Evolutionary conservation across 352 stramenopile species (phyloP), one percentile per base, ranked within the genome.

Genomic region (Phytophthora capsici): DNA sequence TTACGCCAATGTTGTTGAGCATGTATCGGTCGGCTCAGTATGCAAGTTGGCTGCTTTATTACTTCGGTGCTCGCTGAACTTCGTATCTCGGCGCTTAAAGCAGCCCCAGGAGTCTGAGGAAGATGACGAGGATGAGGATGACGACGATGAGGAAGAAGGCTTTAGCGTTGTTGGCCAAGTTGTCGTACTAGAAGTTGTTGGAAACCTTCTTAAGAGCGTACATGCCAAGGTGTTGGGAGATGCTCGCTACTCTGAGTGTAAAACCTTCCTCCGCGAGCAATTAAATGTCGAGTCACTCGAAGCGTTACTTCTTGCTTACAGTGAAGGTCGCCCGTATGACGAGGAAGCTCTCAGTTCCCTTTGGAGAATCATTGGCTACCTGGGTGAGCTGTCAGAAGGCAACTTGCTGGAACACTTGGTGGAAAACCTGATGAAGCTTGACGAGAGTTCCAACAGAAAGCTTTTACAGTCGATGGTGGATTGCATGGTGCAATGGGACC

Each of bases 41-140:
- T 96, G 88, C 65, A 96, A 96, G 43, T 56, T 96, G 7, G 71
- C 81, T 4, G 88, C 86, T 1, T 68, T 96, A 4, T 57, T 96
- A 26, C 78, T 92, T 50, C 84, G 83, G 3, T 93, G 86, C 52
- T 89, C 83, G 3, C 55, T 91, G 19, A 93, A 91, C 66, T 91
- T 93, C 52, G 80, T 93, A 8, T 90, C 80, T 8, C 81, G 78
- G 53, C 72, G 81, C 26, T 63, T 90, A 36, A 90, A 86, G 26
- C 54, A 71, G 25, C 55, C 63, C 1, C 58, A 81, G 58, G 69
- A 76, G 38, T 61, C 50, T 16, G 57, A 72, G 14, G 69, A 60
- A 0, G 75, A 88, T 5, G 80, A 86, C 3, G 83, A 89, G 4
- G 77, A 89, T 4, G 77, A 91, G 1, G 82, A 88, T 2, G 71